Base-by-base conservation (phyloP, 129 eudicot genomes). In the Flaveria ramosissima region DNA sequence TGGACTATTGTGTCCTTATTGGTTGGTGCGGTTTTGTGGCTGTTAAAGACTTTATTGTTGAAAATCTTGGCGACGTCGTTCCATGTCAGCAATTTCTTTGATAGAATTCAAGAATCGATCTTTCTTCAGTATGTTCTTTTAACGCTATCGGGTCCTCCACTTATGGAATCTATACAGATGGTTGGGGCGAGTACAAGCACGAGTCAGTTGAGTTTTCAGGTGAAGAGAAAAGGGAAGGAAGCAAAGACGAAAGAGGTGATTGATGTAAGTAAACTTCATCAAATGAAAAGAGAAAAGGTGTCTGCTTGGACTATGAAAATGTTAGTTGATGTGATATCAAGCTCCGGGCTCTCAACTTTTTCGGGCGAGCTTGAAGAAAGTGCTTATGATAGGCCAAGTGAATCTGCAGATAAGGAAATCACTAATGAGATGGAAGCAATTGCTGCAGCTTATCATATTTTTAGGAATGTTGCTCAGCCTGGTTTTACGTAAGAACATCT, bases 221-320 rank as follows among this genome's bases (percentile, higher is more conserved):
- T 77, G 56, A 71, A 71, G 2, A 75, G 27, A 75, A 83, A 73
- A 26, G 83, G 87, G 73, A 83, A 82, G 42, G 85, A 86, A 39
- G 61, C 82, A 3, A 85, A 82, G 70, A 74, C 85, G 16, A 87
- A 84, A 36, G 87, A 84, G 61, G 96, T 85, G 77, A 92, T 94
- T 79, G 97, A 94, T 78, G 84, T 90, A 15, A 78, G 82, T 56
- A 91, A 91, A 78, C 92, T 94, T 67, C 89, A 94, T 68, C 85
- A 78, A 59, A 94, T 94, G 92, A 94, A 89, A 74, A 88, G 82
- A 75, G 98, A 86, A 52, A 94, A 94, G 60, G 97, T 94, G 59
- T 86, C 98, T 26, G 93, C 97, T 17, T 94, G 90, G 96, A 94
- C 98, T 51, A 91, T 94, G 97, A 87, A 87, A 71, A 83, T 83